These are phyloP conservation scores for Tubosaeta brunneosetosa DNA, from an alignment of 768 basidiomycete genomes.

Conservation along the genomic window DNA sequence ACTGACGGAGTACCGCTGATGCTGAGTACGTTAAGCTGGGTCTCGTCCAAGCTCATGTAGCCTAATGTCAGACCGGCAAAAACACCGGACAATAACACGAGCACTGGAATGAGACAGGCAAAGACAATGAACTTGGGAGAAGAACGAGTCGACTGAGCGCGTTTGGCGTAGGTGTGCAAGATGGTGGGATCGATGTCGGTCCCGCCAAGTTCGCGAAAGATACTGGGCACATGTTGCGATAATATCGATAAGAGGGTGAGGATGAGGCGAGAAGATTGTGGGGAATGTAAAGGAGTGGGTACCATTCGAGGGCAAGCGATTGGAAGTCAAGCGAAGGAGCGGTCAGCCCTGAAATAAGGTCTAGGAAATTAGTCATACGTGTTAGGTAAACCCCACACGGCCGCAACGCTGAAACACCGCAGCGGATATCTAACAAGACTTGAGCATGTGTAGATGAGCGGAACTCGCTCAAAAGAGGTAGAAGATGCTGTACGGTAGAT, in stretches of 20 bases:
- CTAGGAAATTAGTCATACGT: neutral
- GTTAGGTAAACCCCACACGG: conserved; percentile 1
- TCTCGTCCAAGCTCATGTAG: conserved; percentile 91
- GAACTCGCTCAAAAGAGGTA: neutral
- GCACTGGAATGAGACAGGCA: conserved; percentile 69
- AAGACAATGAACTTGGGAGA: conserved; percentile 36
- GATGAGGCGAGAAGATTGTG: conserved; percentile 41
- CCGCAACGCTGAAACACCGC: neutral
- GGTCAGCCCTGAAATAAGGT: neutral
- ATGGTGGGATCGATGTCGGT: conserved; percentile 8
- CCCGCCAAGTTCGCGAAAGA: conserved; percentile 27
- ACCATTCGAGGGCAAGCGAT: conserved; percentile 33
- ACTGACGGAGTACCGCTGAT: conserved; percentile 80
- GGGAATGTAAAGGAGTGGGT: conserved; percentile 30
- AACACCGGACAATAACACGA: conserved; percentile 77
- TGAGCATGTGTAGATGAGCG: neutral
- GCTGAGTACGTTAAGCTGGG: conserved; percentile 82
- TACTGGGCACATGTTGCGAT: conserved; percentile 41
- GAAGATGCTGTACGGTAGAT: neutral
- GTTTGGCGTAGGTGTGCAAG: conserved; percentile 29
- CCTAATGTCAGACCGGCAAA: conserved; percentile 92
- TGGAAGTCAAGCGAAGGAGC: neutral
- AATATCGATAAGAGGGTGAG: conserved; percentile 41
- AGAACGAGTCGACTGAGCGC: conserved; percentile 19
- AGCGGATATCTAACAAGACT: neutral